Conservation (phyloP, 306 rosid species). For the Vigna reflexopilosa region DNA sequence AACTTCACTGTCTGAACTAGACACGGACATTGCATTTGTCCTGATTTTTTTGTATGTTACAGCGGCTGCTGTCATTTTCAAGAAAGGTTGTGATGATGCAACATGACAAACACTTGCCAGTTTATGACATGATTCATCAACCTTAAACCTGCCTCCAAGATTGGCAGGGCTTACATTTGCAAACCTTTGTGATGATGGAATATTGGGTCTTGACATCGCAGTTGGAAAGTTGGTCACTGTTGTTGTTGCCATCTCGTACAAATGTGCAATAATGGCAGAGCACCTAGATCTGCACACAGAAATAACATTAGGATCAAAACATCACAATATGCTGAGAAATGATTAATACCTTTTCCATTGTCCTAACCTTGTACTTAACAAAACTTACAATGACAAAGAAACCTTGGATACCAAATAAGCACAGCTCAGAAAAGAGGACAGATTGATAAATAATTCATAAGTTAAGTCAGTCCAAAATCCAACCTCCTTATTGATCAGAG, state of each 20-base stretch:
- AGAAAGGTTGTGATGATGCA: conserved; percentile 58
- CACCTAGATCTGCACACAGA: conserved; percentile 45
- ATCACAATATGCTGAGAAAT: conserved; percentile 15
- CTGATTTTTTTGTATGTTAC: conserved; percentile 51
- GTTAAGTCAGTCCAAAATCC: background rate
- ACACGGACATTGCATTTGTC: conserved; percentile 67
- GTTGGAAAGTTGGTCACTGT: conserved; percentile 72
- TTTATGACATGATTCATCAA: conserved; percentile 52
- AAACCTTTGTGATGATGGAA: conserved; percentile 58
- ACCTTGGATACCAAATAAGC: background rate
- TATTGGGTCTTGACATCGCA: conserved; percentile 60
- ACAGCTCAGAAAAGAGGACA: conserved; percentile 8
- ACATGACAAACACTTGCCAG: conserved; percentile 67
- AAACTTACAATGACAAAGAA: background rate
- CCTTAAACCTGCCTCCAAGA: conserved; percentile 53
- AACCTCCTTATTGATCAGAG: conserved; percentile 10
- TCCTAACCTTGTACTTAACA: background rate
- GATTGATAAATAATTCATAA: conserved; percentile 5
- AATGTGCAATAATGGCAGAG: conserved; percentile 44
- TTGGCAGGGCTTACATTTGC: conserved; percentile 44
- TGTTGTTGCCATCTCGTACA: conserved; percentile 68
- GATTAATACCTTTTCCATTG: background rate
- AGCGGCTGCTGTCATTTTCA: conserved; percentile 51
- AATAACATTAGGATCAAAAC: conserved; percentile 30
- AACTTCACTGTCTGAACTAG: conserved; percentile 59